Conservation (phyloP, 2,329 filamentous ascomycete genomes). For the Pyrenochaeta sp. region DNA sequence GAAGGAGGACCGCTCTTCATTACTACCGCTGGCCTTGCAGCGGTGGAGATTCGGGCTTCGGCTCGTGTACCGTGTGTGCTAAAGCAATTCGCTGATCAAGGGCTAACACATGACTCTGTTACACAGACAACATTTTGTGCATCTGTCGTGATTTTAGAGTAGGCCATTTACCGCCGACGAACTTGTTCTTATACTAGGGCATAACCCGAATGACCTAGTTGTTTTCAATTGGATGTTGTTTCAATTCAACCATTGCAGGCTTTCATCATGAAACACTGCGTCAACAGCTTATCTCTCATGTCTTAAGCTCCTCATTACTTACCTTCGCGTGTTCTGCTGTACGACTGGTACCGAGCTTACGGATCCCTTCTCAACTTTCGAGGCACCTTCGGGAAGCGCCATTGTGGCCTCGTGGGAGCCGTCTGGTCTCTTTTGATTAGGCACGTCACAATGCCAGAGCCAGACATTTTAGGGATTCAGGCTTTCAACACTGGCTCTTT, state of each 20-base stretch:
- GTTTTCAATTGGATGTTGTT: slow-evolving; percentile 11
- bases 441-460: slow-evolving; percentile 9
- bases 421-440: not conserved
- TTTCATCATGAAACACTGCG: slow-evolving; percentile 31
- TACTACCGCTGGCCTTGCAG: slow-evolving; percentile 18
- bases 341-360: not conserved
- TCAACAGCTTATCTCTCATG: slow-evolving; percentile 10
- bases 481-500: slow-evolving; percentile 37
- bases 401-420: not conserved
- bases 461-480: slow-evolving; percentile 39
- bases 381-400: not conserved
- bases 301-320: slow-evolving; percentile 10
- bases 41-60: slow-evolving; percentile 21
- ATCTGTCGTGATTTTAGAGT: slow-evolving; percentile 20
- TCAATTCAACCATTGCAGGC: slow-evolving; percentile 7
- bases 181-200: slow-evolving; percentile 30
- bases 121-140: slow-evolving; percentile 26
- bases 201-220: slow-evolving; percentile 4
- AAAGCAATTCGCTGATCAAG: slow-evolving; percentile 32
- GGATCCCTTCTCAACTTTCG: not conserved
- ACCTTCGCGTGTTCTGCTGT: not conserved
- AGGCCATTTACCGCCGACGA: slow-evolving; percentile 26
- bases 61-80: slow-evolving; percentile 26
- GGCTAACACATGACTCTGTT: slow-evolving; percentile 35
- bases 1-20: slow-evolving; percentile 33